A percentile compares a stretch with the other conserved stretches of the same genome.
Conservation (phyloP, 352 stramenopile species). For the Globisporangium recalcitrans region DNA sequence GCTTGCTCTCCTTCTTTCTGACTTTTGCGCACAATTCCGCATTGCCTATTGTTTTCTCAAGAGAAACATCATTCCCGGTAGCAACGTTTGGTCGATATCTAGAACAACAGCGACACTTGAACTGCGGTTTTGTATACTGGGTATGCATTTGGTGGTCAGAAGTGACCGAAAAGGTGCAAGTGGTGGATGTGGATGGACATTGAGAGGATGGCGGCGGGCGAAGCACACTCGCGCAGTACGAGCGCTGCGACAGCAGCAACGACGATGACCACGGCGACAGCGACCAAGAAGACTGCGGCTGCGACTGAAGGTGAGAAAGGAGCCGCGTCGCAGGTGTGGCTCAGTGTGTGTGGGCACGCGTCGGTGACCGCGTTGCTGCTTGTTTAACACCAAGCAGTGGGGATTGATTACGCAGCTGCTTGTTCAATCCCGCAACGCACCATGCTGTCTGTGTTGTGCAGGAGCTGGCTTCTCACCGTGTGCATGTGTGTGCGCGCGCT, state of each 20-base stretch:
- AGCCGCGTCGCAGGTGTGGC: no score
- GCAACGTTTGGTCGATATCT: neutral
- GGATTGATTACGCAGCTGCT: constrained; percentile 3
- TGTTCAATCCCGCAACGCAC: neutral
- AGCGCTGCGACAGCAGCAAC: neutral
- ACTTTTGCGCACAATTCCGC: neutral
- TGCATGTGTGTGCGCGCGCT: neutral
- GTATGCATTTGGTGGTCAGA: neutral
- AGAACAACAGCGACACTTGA: neutral
- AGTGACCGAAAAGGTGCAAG: constrained; percentile 6
- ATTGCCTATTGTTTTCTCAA: neutral
- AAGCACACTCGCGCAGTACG: no score
- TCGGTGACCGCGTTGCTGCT: neutral
- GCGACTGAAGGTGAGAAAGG: neutral
- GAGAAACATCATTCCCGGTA: neutral
- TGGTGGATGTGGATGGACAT: neutral
- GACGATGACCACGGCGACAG: neutral
- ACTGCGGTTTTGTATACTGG: no score
- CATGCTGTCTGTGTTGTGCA: neutral
- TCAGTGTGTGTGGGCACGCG: no score
- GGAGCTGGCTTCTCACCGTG: neutral
- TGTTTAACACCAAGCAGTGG: neutral
- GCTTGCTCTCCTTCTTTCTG: neutral
- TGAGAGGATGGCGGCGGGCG: neutral
- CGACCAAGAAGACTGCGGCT: constrained; percentile 1